Base-by-base conservation (phyloP, 78 protist species). In the Dictyostelium intermedium region DNA sequence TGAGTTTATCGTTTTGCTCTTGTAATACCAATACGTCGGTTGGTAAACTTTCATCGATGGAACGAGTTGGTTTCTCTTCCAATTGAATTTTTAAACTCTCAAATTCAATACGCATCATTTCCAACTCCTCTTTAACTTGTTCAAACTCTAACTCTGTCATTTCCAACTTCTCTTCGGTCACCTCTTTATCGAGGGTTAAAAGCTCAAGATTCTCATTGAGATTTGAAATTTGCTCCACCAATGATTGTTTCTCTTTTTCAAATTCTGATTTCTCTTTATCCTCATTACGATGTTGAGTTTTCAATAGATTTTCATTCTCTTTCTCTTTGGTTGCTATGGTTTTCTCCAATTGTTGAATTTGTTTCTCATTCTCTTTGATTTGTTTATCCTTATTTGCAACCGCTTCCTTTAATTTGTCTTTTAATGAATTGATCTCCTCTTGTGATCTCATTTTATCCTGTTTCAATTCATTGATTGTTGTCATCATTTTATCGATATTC, bases 81-180 rank as follows among this genome's bases (percentile, higher is more conserved):
- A 74, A 69, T 70, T 80, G 70, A 23, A 89, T n/a, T 3, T 60
- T 60, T n/a, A 82, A 13, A 35, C 30, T 82, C 11, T 82, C 86
- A 23, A 35, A 60, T 23, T 82, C 86, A 16, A 63, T 61, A 14
- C 82, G 82, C 25, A 89, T 20, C 35, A 89, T 34, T n/a, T 89
- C 94, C 56, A 81, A 27, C 43, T 89, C 94, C 10, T 66, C 87
- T 70, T 80, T 78, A 2, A 89, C 27, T 34, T 41, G 43, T 81
- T 89, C 94, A 30, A 66, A 78, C 47, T 89, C 94, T 4, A 20
- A 34, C 27, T 79, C 82, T 3, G 85, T 34, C 23, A 69, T 61
- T 61, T 92, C 96, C 13, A 73, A 87, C 61, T 92, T 92, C 70
- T 92, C 96, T 66, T 92, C 96, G 3, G 92, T 83, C 0, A 92